Conservation (phyloP, 768 basidiomycete species). For the Crepidotus variabilis region DNA sequence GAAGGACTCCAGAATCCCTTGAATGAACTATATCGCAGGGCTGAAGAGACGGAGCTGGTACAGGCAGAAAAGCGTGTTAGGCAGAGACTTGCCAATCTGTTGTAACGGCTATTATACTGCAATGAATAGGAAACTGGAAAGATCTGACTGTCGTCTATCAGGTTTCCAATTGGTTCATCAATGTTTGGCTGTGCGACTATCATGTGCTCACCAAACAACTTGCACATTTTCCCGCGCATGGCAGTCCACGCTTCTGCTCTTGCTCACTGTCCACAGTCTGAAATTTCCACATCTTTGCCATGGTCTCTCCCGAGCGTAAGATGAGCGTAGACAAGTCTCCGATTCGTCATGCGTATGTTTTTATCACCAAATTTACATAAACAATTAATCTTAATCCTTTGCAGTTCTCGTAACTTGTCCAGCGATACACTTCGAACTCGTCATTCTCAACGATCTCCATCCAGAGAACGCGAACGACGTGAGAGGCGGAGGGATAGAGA, state of each 20-base stretch:
- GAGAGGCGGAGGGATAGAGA: slow-evolving; percentile 53
- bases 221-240: background rate
- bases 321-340: slow-evolving; percentile 67
- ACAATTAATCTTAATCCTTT: slow-evolving; percentile 2
- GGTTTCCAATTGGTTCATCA: background rate
- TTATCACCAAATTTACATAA: background rate
- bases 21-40: slow-evolving; percentile 46
- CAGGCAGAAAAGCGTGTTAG: slow-evolving; percentile 60
- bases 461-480: slow-evolving; percentile 56
- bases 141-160: too few relatives aligned
- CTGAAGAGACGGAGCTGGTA: slow-evolving; percentile 48
- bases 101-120: slow-evolving; percentile 17
- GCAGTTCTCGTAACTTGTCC: slow-evolving; percentile 69
- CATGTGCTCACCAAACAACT: background rate
- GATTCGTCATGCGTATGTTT: slow-evolving; percentile 56
- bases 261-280: slow-evolving; percentile 1
- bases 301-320: slow-evolving; percentile 48
- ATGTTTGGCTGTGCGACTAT: slow-evolving; percentile 3
- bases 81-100: slow-evolving; percentile 38
- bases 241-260: slow-evolving; percentile 5
- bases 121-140: too few relatives aligned
- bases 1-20: slow-evolving; percentile 53
- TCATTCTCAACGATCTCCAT: slow-evolving; percentile 69
- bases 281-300: slow-evolving; percentile 13
- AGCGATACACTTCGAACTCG: slow-evolving; percentile 73